Conservation (phyloP, 768 basidiomycete species). For the Pleurotus sapidus region DNA sequence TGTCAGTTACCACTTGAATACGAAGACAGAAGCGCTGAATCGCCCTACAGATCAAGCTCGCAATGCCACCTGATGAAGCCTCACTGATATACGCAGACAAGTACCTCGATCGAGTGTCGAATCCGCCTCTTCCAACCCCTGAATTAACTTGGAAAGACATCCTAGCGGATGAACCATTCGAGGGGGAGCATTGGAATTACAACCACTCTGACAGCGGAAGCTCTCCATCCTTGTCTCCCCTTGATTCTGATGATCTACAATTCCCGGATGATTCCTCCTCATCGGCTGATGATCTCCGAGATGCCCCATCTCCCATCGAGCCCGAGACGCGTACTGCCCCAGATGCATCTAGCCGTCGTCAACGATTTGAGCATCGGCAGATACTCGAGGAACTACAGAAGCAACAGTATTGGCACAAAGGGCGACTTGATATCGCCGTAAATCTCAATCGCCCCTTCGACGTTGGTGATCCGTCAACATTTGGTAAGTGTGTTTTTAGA, state of each 20-base stretch:
- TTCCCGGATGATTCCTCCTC: slow-evolving; percentile 36
- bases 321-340: slow-evolving; percentile 2
- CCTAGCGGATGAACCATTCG: slow-evolving; percentile 77
- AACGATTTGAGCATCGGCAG: slow-evolving; percentile 44
- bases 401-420: slow-evolving; percentile 73
- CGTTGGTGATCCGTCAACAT: slow-evolving; percentile 68
- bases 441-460: slow-evolving; percentile 45
- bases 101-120: slow-evolving; percentile 43
- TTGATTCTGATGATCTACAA: slow-evolving; percentile 51
- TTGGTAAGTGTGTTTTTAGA: slow-evolving; percentile 41
- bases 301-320: background rate
- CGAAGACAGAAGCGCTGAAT: background rate
- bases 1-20: slow-evolving; percentile 33
- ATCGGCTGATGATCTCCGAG: slow-evolving; percentile 17
- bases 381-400: slow-evolving; percentile 60
- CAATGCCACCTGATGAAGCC: slow-evolving; percentile 43
- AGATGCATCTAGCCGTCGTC: slow-evolving; percentile 13
- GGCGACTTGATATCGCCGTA: slow-evolving; percentile 52
- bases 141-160: slow-evolving; percentile 76
- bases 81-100: slow-evolving; percentile 54
- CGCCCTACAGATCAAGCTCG: slow-evolving; percentile 48
- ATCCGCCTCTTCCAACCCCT: slow-evolving; percentile 39
- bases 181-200: slow-evolving; percentile 80
- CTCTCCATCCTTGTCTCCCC: slow-evolving; percentile 66
- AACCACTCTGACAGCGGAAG: slow-evolving; percentile 51